Conservation (phyloP, 1,284 basidiomycete species). For the Austroboletus novae-zelandiae region DNA sequence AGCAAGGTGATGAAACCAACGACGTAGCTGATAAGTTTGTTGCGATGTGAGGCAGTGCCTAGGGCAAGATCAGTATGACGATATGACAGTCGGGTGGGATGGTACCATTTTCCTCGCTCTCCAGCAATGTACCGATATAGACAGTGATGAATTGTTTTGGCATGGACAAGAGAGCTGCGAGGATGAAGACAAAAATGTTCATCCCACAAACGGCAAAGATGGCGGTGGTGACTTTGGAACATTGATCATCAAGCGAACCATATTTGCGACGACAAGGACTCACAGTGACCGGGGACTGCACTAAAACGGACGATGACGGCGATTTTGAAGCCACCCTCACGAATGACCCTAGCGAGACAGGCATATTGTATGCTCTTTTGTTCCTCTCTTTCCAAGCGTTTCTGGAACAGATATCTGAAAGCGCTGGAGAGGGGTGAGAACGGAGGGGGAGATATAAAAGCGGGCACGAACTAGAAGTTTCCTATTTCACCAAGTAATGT, state of each 20-base stretch:
- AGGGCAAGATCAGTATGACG: constrained; percentile 9
- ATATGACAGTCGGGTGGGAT: background rate
- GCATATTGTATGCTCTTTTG: constrained; percentile 57
- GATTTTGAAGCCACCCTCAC: constrained; percentile 68
- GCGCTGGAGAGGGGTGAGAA: constrained; percentile 31
- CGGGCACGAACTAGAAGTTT: constrained; percentile 46
- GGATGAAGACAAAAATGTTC: constrained; percentile 53
- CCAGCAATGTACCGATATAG: constrained; percentile 50
- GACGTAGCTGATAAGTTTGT: constrained; percentile 60
- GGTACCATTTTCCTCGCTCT: constrained; percentile 26
- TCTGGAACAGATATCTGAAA: constrained; percentile 45
- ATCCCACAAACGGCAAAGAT: constrained; percentile 69
- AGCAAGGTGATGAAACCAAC: constrained; percentile 64
- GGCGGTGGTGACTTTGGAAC: constrained; percentile 48
- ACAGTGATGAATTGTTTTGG: constrained; percentile 64
- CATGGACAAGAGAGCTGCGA: constrained; percentile 58
- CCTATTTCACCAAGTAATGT: constrained; percentile 50
- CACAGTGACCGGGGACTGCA: constrained; percentile 63
- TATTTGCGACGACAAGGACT: constrained; percentile 14
- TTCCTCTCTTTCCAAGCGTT: constrained; percentile 56
- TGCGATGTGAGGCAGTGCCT: constrained; percentile 45
- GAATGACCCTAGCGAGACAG: constrained; percentile 58
- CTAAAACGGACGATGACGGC: constrained; percentile 57
- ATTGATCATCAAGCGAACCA: background rate
- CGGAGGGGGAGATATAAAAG: background rate